Conservation (phyloP, 257 asterid species). For the Solanum tarapatanum region DNA sequence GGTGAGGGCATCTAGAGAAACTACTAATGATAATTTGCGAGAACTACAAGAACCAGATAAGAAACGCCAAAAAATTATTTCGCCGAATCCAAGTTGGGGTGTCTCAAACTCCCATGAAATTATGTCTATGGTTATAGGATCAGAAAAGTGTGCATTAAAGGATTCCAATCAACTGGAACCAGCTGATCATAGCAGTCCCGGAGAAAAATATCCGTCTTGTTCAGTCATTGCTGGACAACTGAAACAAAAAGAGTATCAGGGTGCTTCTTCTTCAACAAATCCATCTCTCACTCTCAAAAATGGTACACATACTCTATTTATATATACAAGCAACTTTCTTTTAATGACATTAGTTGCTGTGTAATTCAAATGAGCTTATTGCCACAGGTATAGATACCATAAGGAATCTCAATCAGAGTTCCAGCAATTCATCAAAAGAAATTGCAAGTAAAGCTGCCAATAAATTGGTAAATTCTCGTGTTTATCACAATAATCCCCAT, state of each 20-base stretch:
- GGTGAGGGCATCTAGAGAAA: slow-evolving; percentile 1
- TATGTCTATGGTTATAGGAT: not conserved
- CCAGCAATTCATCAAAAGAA: slow-evolving; percentile 10
- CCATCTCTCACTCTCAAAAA: slow-evolving; percentile 2
- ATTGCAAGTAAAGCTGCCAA: slow-evolving; percentile 2
- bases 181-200: not conserved
- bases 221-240: not conserved
- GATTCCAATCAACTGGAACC: not conserved
- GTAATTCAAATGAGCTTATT: not conserved
- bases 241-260: slow-evolving; percentile 5
- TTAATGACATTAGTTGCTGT: not conserved
- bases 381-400: slow-evolving; percentile 11
- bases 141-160: slow-evolving; percentile 6
- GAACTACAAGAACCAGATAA: slow-evolving; percentile 15
- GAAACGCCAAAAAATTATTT: slow-evolving; percentile 25
- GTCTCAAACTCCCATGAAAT: not conserved
- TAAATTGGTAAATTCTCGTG: slow-evolving; percentile 7
- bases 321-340: not conserved
- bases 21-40: slow-evolving; percentile 5
- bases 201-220: slow-evolving; percentile 1
- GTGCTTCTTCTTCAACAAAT: slow-evolving; percentile 10
- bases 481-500: not conserved
- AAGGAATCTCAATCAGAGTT: slow-evolving; percentile 4
- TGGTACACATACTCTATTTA: slow-evolving; percentile 5
- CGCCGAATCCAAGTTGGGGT: not conserved